Conservation (phyloP, 768 basidiomycete genomes). For the Tulasnella sp. region DNA sequence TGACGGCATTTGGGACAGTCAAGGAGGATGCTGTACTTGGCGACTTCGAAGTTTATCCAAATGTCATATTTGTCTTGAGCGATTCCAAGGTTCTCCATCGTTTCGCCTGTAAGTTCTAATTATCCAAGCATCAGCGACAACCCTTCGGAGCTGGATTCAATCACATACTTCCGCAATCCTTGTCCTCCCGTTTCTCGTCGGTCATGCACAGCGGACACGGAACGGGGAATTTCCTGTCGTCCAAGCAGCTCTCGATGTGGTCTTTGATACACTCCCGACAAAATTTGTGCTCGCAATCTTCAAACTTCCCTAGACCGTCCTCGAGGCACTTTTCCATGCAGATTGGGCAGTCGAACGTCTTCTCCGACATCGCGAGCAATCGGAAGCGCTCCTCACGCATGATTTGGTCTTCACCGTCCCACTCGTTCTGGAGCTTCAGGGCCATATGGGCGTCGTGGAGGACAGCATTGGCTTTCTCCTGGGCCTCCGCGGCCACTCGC, state of each 20-base stretch:
- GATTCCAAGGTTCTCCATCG: conserved; percentile 38
- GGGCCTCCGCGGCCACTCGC: neutral
- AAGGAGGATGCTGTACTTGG: conserved; percentile 32
- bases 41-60: conserved; percentile 38
- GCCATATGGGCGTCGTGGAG: neutral
- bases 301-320: conserved; percentile 33
- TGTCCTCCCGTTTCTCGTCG: neutral
- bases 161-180: conserved; percentile 27
- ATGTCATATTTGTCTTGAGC: conserved; percentile 31
- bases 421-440: neutral
- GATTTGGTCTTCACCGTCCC: neutral
- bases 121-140: neutral
- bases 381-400: neutral
- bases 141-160: neutral
- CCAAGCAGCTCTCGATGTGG: conserved; percentile 36
- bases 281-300: conserved; percentile 38
- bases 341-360: conserved; percentile 39
- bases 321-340: conserved; percentile 41
- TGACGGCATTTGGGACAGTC: conserved; percentile 45
- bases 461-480: neutral
- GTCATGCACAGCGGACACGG: conserved; percentile 46
- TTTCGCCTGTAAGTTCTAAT: conserved; percentile 30
- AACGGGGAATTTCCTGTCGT: conserved; percentile 46
- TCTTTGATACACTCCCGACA: conserved; percentile 42
- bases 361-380: neutral